Percentiles rank a stretch among this genome's conserved stretches.
These are phyloP conservation scores for Sedum album DNA, from an alignment of 164 flowering plant species.

Conservation along the genomic window DNA sequence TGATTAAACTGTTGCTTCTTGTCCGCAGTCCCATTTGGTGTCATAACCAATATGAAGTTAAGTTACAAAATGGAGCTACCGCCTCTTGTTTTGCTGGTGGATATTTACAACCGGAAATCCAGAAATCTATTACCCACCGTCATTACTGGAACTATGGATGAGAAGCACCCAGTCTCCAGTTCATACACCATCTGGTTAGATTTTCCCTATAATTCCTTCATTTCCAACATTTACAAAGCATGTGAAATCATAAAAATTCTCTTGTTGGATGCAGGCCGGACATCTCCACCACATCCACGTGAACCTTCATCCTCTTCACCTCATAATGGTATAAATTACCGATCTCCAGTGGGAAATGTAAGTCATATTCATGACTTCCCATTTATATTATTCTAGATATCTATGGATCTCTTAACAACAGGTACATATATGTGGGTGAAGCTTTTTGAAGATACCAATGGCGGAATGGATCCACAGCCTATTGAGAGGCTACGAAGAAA, in stretches of 20 bases:
- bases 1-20: not conserved
- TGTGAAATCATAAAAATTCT: not conserved
- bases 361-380: slow-evolving; percentile 15
- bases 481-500: slow-evolving; percentile 32
- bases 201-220: slow-evolving; percentile 6
- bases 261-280: slow-evolving; percentile 31
- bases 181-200: slow-evolving; percentile 55
- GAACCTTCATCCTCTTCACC: slow-evolving; percentile 43
- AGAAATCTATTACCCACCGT: slow-evolving; percentile 43
- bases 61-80: slow-evolving; percentile 55
- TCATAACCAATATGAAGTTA: slow-evolving; percentile 29
- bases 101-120: slow-evolving; percentile 22
- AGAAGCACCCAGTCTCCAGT: slow-evolving; percentile 31
- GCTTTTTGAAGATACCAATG: slow-evolving; percentile 46
- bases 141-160: slow-evolving; percentile 51
- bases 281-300: slow-evolving; percentile 37
- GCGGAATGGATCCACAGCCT: slow-evolving; percentile 37
- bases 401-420: slow-evolving; percentile 4
- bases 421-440: slow-evolving; percentile 20
- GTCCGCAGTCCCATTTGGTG: not conserved
- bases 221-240: not conserved
- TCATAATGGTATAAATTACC: slow-evolving; percentile 15
- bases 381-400: not conserved
- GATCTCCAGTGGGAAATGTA: slow-evolving; percentile 31
- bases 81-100: slow-evolving; percentile 39